Conservation (phyloP, 768 basidiomycete genomes). For the Porphyrellus cyaneotinctus region DNA sequence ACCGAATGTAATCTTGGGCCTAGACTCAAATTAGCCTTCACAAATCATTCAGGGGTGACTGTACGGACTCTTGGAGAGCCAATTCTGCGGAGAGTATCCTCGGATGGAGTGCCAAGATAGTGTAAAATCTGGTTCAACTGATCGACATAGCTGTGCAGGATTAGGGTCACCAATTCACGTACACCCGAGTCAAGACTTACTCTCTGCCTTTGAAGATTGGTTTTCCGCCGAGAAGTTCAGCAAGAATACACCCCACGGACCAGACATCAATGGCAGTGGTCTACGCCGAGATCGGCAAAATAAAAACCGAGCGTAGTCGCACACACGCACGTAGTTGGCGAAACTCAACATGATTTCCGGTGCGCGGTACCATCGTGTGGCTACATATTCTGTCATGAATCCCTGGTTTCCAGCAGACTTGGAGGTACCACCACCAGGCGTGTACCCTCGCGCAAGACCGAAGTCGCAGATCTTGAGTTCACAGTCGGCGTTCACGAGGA, state of each 20-base stretch:
- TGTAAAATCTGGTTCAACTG: too few species aligned
- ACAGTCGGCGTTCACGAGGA: slow-evolving; percentile 97
- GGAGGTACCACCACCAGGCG: slow-evolving; percentile 72
- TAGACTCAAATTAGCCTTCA: slow-evolving; percentile 27
- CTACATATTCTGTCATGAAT: slow-evolving; percentile 99
- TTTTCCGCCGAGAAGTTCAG: too few species aligned
- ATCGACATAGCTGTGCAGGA: slow-evolving; percentile 70
- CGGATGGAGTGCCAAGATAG: too few species aligned
- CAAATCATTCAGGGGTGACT: neutral
- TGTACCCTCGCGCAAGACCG: too few species aligned
- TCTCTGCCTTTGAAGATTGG: slow-evolving; percentile 97
- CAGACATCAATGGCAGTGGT: slow-evolving; percentile 92
- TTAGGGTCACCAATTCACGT: neutral
- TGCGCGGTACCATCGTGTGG: slow-evolving; percentile 98
- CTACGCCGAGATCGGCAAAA: slow-evolving; percentile 36
- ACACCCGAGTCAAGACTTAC: slow-evolving; percentile 43
- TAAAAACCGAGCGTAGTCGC: neutral
- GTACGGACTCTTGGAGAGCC: slow-evolving; percentile 83
- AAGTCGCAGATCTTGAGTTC: slow-evolving; percentile 97
- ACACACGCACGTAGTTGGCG: slow-evolving; percentile 75
- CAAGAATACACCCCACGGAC: slow-evolving; percentile 94
- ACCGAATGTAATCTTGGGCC: too few species aligned
- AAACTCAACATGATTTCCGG: slow-evolving; percentile 99
- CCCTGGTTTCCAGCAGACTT: slow-evolving; percentile 78
- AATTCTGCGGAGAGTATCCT: slow-evolving; percentile 92